phyloP scores from a whole-genome alignment of 495 filamentous ascomycete genomes.

The Parathielavia appendiculata region DNA sequence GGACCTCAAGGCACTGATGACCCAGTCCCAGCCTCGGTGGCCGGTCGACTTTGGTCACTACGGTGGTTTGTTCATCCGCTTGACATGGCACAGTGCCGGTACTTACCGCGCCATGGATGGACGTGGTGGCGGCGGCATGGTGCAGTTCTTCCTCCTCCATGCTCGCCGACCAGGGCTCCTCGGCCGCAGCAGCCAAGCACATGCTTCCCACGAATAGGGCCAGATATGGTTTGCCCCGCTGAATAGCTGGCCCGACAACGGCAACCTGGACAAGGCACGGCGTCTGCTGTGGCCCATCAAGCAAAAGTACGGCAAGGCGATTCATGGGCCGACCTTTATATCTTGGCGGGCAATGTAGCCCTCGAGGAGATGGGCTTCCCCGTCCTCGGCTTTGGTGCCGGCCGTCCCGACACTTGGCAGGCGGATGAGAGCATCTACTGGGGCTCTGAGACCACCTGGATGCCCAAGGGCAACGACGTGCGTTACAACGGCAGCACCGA shows the following conservation, averaged over 20 bases:
- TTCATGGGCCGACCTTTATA: conserved; percentile 69
- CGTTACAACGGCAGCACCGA: conserved; percentile 52
- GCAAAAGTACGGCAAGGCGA: conserved; percentile 75
- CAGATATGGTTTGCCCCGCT: conserved; percentile 71
- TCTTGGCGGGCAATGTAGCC: conserved; percentile 67
- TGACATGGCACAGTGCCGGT: conserved; percentile 73
- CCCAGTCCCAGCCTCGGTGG: conserved; percentile 71
- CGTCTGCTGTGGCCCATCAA: conserved; percentile 74
- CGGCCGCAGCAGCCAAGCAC: too few relatives aligned
- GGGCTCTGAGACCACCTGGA: conserved; percentile 64
- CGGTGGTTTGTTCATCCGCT: conserved; percentile 67
- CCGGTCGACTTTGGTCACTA: conserved; percentile 74
- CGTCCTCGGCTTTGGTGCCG: conserved; percentile 66
- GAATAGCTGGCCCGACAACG: conserved; percentile 78
- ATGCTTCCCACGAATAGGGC: conserved; percentile 35
- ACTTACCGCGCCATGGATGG: conserved; percentile 70
- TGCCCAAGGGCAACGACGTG: conserved; percentile 54
- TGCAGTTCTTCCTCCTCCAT: too few relatives aligned
- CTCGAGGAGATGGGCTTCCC: conserved; percentile 70
- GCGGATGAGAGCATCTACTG: conserved; percentile 67
- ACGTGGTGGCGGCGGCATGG: conserved; percentile 58
- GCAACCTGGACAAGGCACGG: conserved; percentile 69
- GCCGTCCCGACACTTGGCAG: conserved; percentile 63
- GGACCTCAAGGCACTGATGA: conserved; percentile 61
- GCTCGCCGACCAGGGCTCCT: too few relatives aligned